Evolutionary conservation across 345 rosid genomes (phyloP).

Genomic region (Dimocarpus longan): DNA sequence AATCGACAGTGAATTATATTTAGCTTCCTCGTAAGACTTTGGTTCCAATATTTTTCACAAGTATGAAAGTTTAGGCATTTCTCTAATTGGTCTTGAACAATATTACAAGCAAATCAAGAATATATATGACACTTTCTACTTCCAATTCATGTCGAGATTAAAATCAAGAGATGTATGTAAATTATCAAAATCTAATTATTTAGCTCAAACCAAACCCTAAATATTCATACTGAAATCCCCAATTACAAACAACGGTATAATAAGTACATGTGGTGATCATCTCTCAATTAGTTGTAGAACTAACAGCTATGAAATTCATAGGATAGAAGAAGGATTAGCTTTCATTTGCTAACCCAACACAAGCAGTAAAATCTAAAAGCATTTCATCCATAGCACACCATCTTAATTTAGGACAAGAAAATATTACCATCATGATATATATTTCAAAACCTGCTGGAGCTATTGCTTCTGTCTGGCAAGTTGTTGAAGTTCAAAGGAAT

Average conservation of each 20-base stretch:
- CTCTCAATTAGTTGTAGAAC: neutral
- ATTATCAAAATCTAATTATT: neutral
- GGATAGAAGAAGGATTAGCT: slow-evolving; percentile 10
- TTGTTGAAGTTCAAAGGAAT: slow-evolving; percentile 17
- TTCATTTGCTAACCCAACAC: slow-evolving; percentile 3
- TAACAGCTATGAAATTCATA: neutral
- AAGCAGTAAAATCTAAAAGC: neutral
- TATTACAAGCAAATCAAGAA: neutral
- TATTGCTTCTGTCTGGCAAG: slow-evolving; percentile 11
- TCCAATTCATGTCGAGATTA: neutral
- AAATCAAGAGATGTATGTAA: neutral
- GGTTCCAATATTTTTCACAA: neutral
- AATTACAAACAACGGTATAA: slow-evolving; percentile 3
- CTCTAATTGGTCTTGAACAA: neutral
- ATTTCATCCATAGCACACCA: slow-evolving; percentile 1
- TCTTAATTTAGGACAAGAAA: slow-evolving; percentile 10
- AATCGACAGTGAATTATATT: neutral
- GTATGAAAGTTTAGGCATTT: neutral
- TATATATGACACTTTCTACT: neutral
- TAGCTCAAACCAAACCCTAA: slow-evolving; percentile 26
- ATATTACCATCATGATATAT: slow-evolving; percentile 6
- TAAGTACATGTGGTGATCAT: neutral
- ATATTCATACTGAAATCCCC: neutral
- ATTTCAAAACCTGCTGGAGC: slow-evolving; percentile 19
- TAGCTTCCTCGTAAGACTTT: too few relatives aligned